Evolutionary conservation across 1,139 yeast genomes (phyloP), one percentile per base, ranked within the genome.

Genomic region (Debaryomycetaceae sp.): DNA sequence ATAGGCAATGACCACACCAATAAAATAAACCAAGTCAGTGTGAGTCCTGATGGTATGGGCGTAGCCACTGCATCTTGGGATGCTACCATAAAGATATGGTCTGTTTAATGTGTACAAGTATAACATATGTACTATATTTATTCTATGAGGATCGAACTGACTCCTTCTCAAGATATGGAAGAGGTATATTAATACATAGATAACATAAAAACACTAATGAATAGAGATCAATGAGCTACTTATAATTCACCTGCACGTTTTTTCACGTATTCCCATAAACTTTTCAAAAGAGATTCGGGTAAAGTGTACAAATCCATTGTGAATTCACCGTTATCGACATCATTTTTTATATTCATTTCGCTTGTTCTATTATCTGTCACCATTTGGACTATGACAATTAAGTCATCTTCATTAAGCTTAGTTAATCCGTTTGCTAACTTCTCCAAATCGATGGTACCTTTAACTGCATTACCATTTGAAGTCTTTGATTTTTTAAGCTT

Each of bases 321-420:
- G 65, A 93, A 93, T 70, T 93, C 99, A 42, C 99, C 99, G 58
- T 89, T 95, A 52, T 91, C 98, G 42, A 88, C 91, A 62, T 93
- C 97, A 66, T 93, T 93, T 63, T 91, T 90, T 59, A 93, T 87
- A 66, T 87, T 90, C 97, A 93, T 93, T 47, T 93, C 98, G 41
- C 88, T 84, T 14, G 98, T 90, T 65, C 89, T 83, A 68, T 93
- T 93, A 65, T 93, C 98, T 44, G 96, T 90, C 35, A 93, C 95
- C 97, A 93, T 91, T 67, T 93, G 98, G 44, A 93, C 98, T 42
- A 93, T 95, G 35, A 91, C 95, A 47, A 93, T 81, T 57, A 93
- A 76, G 64, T 93, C 98, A 63, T 93, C 98, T 66, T 93, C 99
- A 48, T 77, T 84, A 49, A 93, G 76, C 65, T 88, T 87, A 47